Conservation (phyloP, 495 filamentous ascomycete species). For the Neurospora sp. region DNA sequence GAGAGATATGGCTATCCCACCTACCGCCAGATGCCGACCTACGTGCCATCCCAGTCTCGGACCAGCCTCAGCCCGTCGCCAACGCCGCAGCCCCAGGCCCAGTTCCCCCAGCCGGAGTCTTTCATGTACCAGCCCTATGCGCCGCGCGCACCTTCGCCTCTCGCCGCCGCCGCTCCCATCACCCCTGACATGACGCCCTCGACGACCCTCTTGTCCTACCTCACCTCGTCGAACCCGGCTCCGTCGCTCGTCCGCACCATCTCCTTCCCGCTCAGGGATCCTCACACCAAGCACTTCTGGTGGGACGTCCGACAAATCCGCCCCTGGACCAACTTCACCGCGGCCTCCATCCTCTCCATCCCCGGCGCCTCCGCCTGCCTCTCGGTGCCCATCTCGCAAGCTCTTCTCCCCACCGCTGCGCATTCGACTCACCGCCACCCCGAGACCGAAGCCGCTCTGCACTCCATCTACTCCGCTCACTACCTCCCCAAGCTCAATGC, state of each 20-base stretch:
- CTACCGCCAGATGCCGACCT: conserved; percentile 67
- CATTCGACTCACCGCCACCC: conserved; percentile 47
- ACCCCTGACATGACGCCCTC: conserved; percentile 37
- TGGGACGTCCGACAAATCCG: conserved; percentile 86
- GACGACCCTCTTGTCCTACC: conserved; percentile 65
- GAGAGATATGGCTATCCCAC: conserved; percentile 69
- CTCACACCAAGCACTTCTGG: conserved; percentile 76
- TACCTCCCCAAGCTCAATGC: conserved; percentile 73
- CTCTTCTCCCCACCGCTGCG: conserved; percentile 50
- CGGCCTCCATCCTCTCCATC: conserved; percentile 61
- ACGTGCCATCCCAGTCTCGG: conserved; percentile 38
- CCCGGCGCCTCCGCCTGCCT: conserved; percentile 65
- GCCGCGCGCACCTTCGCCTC: conserved; percentile 40
- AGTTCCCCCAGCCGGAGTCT: conserved; percentile 25
- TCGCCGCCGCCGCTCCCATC: conserved; percentile 28
- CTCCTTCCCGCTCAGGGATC: conserved; percentile 56
- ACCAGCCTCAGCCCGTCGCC: conserved; percentile 21
- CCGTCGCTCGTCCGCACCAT: conserved; percentile 74
- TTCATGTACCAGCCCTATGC: conserved; percentile 36
- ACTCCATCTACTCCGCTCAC: conserved; percentile 55
- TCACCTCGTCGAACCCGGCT: conserved; percentile 66
- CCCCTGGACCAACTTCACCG: conserved; percentile 67
- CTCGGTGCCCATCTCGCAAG: conserved; percentile 51
- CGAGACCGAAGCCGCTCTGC: conserved; percentile 61
- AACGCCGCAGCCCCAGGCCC: conserved; percentile 19